phyloP scores from a whole-genome alignment of 176 grass and related monocot species.

The Rhipidocladum racemiflorum region DNA sequence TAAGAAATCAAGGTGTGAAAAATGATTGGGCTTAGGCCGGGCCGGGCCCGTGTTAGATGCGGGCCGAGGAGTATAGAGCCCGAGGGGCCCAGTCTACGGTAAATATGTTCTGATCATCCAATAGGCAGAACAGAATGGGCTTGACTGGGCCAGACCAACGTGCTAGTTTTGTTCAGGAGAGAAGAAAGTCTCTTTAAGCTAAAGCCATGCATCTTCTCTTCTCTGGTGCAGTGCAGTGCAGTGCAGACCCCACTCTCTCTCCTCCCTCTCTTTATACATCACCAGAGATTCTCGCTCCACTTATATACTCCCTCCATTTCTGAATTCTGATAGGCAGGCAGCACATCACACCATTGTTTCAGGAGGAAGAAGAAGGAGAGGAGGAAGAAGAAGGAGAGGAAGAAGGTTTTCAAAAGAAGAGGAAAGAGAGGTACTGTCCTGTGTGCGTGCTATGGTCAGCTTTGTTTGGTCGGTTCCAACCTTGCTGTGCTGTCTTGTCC shows the following conservation, averaged over 20 bases:
- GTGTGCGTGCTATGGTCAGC: slow-evolving; percentile 39
- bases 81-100: not conserved
- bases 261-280: slow-evolving; percentile 38
- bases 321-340: too few relatives aligned
- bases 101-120: too few relatives aligned
- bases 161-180: not conserved
- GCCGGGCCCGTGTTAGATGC: not conserved
- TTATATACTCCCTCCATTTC: slow-evolving; percentile 45
- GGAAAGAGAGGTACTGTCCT: not conserved
- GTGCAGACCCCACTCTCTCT: not conserved
- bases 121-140: not conserved
- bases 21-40: not conserved
- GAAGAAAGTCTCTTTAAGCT: slow-evolving; percentile 27
- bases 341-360: too few relatives aligned
- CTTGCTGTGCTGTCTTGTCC: not conserved
- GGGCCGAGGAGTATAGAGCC: not conserved
- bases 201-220: slow-evolving; percentile 53
- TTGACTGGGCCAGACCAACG: slow-evolving; percentile 5
- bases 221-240: not conserved
- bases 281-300: slow-evolving; percentile 39
- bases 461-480: not conserved
- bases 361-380: too few relatives aligned
- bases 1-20: not conserved
- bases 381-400: too few relatives aligned
- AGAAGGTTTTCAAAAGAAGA: not conserved